Evolutionary conservation across 2,329 filamentous ascomycete species (phyloP).

Genomic region (Hypomyces rosellus): DNA sequence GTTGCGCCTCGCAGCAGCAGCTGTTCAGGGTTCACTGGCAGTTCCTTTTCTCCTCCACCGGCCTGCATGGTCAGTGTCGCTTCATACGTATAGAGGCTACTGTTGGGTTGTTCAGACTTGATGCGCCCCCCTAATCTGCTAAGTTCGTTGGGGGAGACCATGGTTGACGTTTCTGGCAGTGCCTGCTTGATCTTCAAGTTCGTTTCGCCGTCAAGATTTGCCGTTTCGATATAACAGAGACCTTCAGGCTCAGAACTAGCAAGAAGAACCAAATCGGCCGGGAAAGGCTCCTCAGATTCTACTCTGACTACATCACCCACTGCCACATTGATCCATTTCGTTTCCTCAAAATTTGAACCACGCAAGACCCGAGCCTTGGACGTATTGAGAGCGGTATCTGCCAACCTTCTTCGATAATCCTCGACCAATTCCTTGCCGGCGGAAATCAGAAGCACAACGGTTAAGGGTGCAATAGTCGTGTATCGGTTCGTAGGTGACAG

Average conservation of each 20-base stretch:
- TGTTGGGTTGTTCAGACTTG: slow-evolving; percentile 95
- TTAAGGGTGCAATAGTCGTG: slow-evolving; percentile 91
- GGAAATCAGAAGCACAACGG: slow-evolving; percentile 87
- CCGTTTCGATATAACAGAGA: slow-evolving; percentile 96
- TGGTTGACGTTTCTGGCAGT: slow-evolving; percentile 80
- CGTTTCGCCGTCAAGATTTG: slow-evolving; percentile 94
- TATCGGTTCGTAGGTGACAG: slow-evolving; percentile 93
- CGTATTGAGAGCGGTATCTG: slow-evolving; percentile 80
- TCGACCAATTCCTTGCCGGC: slow-evolving; percentile 92
- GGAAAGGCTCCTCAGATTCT: slow-evolving; percentile 91
- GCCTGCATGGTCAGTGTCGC: slow-evolving; percentile 87
- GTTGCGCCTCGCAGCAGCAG: slow-evolving; percentile 88
- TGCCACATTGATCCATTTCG: slow-evolving; percentile 87
- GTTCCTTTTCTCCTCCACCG: slow-evolving; percentile 87
- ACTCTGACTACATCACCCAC: slow-evolving; percentile 92
- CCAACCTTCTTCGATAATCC: slow-evolving; percentile 82
- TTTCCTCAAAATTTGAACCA: slow-evolving; percentile 77
- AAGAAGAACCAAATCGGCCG: slow-evolving; percentile 84
- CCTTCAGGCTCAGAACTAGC: slow-evolving; percentile 96
- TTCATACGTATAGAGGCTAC: slow-evolving; percentile 96
- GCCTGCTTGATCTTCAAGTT: slow-evolving; percentile 99
- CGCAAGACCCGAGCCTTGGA: slow-evolving; percentile 78
- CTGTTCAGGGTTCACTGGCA: slow-evolving; percentile 86
- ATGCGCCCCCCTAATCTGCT: slow-evolving; percentile 79
- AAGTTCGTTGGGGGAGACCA: slow-evolving; percentile 82